Percentiles rank a stretch among this genome's conserved stretches.
These are phyloP conservation scores for Coemansia sp. DNA, from an alignment of 192 early-diverging fungal species.

Conservation along the genomic window DNA sequence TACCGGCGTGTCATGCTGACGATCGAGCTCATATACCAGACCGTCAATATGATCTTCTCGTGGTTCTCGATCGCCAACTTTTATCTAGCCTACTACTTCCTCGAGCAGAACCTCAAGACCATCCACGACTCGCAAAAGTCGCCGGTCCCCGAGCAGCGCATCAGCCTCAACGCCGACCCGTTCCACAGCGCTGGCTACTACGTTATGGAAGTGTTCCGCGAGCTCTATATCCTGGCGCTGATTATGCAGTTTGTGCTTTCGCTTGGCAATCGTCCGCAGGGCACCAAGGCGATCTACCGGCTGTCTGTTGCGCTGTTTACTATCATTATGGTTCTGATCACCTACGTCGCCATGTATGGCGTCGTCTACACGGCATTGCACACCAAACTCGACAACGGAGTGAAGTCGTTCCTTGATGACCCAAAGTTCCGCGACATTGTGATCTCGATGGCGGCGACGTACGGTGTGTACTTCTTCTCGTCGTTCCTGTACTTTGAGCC, in stretches of 20 bases:
- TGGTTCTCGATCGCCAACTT: conserved; percentile 93
- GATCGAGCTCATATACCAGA: conserved; percentile 79
- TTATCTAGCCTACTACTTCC: conserved; percentile 87
- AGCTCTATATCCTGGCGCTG: conserved; percentile 77
- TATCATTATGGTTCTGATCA: conserved; percentile 79
- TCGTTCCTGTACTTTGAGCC: conserved; percentile 83
- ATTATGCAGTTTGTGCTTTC: conserved; percentile 82
- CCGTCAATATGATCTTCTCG: conserved; percentile 75
- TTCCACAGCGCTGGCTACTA: conserved; percentile 59
- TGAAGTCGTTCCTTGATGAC: conserved; percentile 45
- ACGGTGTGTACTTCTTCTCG: conserved; percentile 75
- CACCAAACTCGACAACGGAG: conserved; percentile 42
- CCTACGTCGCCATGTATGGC: conserved; percentile 69
- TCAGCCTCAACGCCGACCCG: conserved; percentile 51
- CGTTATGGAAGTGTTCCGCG: conserved; percentile 65
- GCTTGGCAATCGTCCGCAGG: conserved; percentile 96
- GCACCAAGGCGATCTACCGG: conserved; percentile 74
- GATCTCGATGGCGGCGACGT: conserved; percentile 75
- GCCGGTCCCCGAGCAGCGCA: conserved; percentile 10
- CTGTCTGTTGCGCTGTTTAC: conserved; percentile 78
- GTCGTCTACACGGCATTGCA: conserved; percentile 50
- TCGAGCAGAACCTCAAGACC: conserved; percentile 54
- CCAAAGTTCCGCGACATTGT: conserved; percentile 73
- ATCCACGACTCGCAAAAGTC: conserved; percentile 28
- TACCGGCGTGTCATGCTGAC: conserved; percentile 69